phyloP scores from a whole-genome alignment of 129 eudicot genomes.

The Ambrosia trifida region DNA sequence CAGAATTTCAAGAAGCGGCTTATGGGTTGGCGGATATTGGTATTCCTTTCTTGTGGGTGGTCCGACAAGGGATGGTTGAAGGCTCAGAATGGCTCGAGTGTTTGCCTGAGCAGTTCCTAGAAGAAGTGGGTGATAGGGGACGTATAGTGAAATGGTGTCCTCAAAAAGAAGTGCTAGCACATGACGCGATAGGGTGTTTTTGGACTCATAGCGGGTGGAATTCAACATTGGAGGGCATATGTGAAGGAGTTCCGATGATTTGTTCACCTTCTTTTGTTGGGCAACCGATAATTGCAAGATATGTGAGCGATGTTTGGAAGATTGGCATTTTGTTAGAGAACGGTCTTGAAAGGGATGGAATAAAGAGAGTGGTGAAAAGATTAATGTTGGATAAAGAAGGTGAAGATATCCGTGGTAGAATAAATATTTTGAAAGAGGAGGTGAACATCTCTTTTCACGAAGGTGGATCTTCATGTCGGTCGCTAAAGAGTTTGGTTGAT shows the following conservation, averaged over 20 bases:
- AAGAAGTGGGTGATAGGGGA: conserved; percentile 11
- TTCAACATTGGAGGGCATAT: too few relatives aligned
- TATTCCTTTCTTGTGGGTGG: not conserved
- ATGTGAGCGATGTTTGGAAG: not conserved
- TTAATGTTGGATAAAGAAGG: conserved; percentile 38
- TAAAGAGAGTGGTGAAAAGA: conserved; percentile 24
- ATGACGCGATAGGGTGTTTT: not conserved
- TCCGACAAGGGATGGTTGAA: not conserved
- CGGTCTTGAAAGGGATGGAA: conserved; percentile 22
- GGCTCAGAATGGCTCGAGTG: not conserved
- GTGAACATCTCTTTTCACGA: conserved; percentile 11
- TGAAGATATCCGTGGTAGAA: conserved; percentile 20
- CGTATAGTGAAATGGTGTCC: conserved; percentile 1
- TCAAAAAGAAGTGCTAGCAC: not conserved
- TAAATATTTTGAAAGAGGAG: conserved; percentile 16
- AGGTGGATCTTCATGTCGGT: conserved; percentile 35
- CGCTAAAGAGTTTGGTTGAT: conserved; percentile 21
- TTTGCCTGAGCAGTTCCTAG: conserved; percentile 13
- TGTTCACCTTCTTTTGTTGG: conserved; percentile 30
- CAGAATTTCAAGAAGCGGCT: conserved; percentile 22
- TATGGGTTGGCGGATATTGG: conserved; percentile 26
- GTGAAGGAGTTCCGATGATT: conserved; percentile 31
- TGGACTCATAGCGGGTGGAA: not conserved
- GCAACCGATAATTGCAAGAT: conserved; percentile 29
- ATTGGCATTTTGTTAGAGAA: not conserved